A percentile compares a stretch with the other conserved stretches of the same genome.
Conservation (phyloP, 257 asterid species). For the Nicotiana knightiana region DNA sequence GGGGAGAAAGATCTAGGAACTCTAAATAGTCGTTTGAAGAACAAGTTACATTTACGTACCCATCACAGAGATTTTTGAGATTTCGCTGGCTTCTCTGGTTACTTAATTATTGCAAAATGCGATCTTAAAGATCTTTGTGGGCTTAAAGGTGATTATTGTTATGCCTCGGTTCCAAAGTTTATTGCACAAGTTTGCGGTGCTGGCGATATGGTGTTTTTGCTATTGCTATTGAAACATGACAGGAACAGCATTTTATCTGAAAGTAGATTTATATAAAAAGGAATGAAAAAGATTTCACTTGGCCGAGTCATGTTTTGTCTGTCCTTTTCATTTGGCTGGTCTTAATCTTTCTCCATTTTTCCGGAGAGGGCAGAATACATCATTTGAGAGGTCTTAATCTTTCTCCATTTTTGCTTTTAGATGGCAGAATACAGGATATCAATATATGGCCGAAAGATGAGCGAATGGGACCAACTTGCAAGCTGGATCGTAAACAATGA, state of each 20-base stretch:
- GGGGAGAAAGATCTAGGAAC: too few relatives aligned
- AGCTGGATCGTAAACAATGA: conserved; percentile 96
- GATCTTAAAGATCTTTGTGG: background rate
- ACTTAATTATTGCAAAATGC: background rate
- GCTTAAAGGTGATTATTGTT: background rate
- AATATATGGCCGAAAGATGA: conserved; percentile 91
- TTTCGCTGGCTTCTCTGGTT: background rate
- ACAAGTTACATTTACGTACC: too few relatives aligned
- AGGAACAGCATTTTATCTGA: background rate
- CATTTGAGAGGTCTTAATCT: background rate
- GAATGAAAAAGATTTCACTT: background rate
- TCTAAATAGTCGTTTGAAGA: too few relatives aligned
- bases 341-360: conserved; percentile 18
- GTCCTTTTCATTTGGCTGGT: conserved; percentile 10
- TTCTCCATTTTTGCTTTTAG: conserved; percentile 39
- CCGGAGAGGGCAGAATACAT: conserved; percentile 86
- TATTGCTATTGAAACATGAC: background rate
- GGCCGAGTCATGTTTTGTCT: background rate
- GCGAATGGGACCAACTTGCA: conserved; percentile 98
- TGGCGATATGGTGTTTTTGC: background rate
- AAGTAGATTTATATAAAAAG: background rate
- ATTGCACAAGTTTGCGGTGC: background rate
- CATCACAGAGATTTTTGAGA: background rate
- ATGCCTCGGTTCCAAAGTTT: background rate
- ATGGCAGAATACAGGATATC: conserved; percentile 97